These are phyloP conservation scores for Trichophyton simii DNA, from an alignment of 2,329 filamentous ascomycete species.

Conservation along the genomic window DNA sequence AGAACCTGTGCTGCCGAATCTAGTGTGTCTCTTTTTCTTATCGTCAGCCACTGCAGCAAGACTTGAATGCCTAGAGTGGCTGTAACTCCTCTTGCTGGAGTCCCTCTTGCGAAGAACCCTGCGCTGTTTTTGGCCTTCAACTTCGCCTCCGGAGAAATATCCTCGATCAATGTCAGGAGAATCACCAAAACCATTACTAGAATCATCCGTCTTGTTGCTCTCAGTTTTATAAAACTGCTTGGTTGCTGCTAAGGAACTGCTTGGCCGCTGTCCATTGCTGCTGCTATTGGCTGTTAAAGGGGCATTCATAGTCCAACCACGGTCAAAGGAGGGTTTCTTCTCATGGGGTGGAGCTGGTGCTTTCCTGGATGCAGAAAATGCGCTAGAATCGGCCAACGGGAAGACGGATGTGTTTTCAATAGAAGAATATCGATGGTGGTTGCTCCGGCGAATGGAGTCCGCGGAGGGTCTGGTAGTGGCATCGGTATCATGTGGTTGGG, in stretches of 20 bases:
- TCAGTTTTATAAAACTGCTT: constrained; percentile 14
- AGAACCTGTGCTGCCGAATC: constrained; percentile 68
- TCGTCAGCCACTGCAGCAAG: constrained; percentile 50
- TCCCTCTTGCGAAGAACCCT: constrained; percentile 69
- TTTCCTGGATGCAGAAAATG: constrained; percentile 16
- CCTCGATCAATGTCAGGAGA: constrained; percentile 62
- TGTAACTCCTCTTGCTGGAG: constrained; percentile 28
- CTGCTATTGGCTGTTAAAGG: constrained; percentile 17
- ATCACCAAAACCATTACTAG: constrained; percentile 21
- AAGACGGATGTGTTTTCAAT: constrained; percentile 52
- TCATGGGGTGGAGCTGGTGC: constrained; percentile 32
- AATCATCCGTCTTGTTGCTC: constrained; percentile 9
- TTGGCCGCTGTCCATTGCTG: constrained; percentile 23
- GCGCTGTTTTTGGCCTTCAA: constrained; percentile 56
- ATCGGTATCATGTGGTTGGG: constrained; percentile 31
- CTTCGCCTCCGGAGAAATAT: constrained; percentile 84
- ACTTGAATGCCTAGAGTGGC: constrained; percentile 60
- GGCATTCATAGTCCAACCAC: constrained; percentile 44
- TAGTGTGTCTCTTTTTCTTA: constrained; percentile 59
- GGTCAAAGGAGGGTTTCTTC: constrained; percentile 48
- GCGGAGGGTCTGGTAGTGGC: constrained; percentile 53
- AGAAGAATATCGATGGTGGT: constrained; percentile 80
- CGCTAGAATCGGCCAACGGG: constrained; percentile 12
- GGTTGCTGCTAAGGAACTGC: constrained; percentile 21
- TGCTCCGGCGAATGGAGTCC: constrained; percentile 66